A percentile compares a stretch with the other conserved stretches of the same genome.
Conservation (phyloP, 768 basidiomycete species). For the Calocera cornea region DNA sequence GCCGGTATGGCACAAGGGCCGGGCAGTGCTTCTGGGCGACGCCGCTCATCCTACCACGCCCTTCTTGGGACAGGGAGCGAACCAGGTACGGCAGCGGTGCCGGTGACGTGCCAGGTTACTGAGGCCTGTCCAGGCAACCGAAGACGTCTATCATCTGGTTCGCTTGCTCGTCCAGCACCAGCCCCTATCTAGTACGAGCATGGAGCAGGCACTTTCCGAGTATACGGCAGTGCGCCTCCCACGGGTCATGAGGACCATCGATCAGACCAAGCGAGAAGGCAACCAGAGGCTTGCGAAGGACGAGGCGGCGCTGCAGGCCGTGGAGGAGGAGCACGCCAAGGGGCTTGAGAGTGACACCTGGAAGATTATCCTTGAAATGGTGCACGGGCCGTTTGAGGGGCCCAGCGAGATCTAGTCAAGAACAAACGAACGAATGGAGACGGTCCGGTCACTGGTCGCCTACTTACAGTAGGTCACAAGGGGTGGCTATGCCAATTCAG, state of each 20-base stretch:
- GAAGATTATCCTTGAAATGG: background rate
- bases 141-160: constrained; percentile 29
- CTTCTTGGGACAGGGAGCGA: constrained; percentile 33
- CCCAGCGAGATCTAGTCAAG: background rate
- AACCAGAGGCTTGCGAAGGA: constrained; percentile 27
- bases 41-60: constrained; percentile 37
- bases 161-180: constrained; percentile 25
- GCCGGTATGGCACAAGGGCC: constrained; percentile 30
- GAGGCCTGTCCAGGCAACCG: constrained; percentile 8
- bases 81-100: constrained; percentile 26
- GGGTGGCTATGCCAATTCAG: too few species aligned
- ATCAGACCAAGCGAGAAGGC: constrained; percentile 24
- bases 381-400: background rate
- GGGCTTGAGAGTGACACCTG: background rate
- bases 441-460: too few species aligned
- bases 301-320: constrained; percentile 19
- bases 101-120: background rate
- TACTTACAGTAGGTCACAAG: too few species aligned
- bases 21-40: constrained; percentile 33
- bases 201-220: constrained; percentile 24
- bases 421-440: too few species aligned
- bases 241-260: constrained; percentile 25
- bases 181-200: constrained; percentile 22
- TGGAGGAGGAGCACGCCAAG: constrained; percentile 22
- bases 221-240: constrained; percentile 27